These are phyloP conservation scores for Cladosporium sp. DNA, from an alignment of 2,329 filamentous ascomycete species.

Conservation along the genomic window DNA sequence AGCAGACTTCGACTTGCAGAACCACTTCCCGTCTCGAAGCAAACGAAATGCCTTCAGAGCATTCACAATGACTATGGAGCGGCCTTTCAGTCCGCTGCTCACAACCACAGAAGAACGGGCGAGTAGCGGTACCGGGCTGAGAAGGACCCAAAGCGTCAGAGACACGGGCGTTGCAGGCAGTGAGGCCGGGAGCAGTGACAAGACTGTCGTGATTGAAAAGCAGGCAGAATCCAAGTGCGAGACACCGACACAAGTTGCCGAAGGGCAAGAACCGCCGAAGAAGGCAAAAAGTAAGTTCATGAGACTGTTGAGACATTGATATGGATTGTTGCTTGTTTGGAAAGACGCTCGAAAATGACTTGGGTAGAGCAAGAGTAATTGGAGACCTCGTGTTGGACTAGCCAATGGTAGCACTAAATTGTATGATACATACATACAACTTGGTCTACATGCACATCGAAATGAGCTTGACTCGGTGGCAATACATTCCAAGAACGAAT, in stretches of 20 bases:
- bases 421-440: too few species aligned
- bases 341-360: not conserved
- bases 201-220: not conserved
- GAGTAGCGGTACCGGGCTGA: constrained; percentile 19
- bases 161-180: constrained; percentile 10
- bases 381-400: not conserved
- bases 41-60: constrained; percentile 28
- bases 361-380: not conserved
- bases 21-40: constrained; percentile 14
- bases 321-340: not conserved
- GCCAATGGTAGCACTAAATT: not conserved
- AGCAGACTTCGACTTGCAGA: constrained; percentile 43
- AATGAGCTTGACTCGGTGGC: too few species aligned
- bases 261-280: not conserved
- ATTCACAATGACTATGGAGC: constrained; percentile 32
- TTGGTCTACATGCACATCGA: too few species aligned
- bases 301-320: constrained; percentile 12
- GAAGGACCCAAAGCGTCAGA: constrained; percentile 29
- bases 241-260: not conserved
- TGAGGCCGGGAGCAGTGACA: not conserved
- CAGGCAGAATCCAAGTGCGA: not conserved
- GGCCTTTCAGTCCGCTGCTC: constrained; percentile 30
- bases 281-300: constrained; percentile 11
- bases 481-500: too few species aligned
- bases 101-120: constrained; percentile 16